A percentile compares a stretch with the other conserved stretches of the same genome.
phyloP scores from a whole-genome alignment of 1,284 basidiomycete species.

The Malassezia pachydermatis region DNA sequence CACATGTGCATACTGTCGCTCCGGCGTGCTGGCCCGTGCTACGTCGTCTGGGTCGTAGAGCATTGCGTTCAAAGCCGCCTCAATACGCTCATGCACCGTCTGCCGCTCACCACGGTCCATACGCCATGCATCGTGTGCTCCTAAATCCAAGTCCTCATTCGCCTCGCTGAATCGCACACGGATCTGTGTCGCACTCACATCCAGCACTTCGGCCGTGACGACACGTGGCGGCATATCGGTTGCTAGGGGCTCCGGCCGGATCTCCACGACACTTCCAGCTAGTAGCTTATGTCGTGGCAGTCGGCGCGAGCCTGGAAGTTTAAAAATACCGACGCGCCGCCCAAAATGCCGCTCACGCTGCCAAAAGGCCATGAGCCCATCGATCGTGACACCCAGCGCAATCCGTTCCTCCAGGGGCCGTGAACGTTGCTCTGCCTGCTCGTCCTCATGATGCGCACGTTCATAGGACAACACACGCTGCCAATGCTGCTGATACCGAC shows the following conservation, averaged over 20 bases:
- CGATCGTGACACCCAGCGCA: slow-evolving; percentile 29
- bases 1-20: slow-evolving; percentile 26
- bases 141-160: slow-evolving; percentile 57
- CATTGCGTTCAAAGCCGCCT: slow-evolving; percentile 58
- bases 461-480: slow-evolving; percentile 25
- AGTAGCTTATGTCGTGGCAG: slow-evolving; percentile 28
- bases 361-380: slow-evolving; percentile 39
- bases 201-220: slow-evolving; percentile 33
- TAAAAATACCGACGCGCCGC: slow-evolving; percentile 35
- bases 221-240: slow-evolving; percentile 11
- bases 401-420: slow-evolving; percentile 26
- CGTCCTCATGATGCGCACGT: slow-evolving; percentile 24
- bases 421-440: slow-evolving; percentile 25
- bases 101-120: slow-evolving; percentile 64
- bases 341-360: slow-evolving; percentile 32
- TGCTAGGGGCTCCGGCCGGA: slow-evolving; percentile 19
- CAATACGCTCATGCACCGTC: slow-evolving; percentile 61
- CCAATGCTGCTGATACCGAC: slow-evolving; percentile 27
- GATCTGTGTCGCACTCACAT: slow-evolving; percentile 24
- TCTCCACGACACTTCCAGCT: slow-evolving; percentile 29
- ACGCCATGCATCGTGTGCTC: slow-evolving; percentile 55
- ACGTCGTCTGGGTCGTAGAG: slow-evolving; percentile 55
- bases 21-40: slow-evolving; percentile 24
- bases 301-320: slow-evolving; percentile 26
- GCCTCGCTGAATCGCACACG: slow-evolving; percentile 32